Conservation (phyloP, 805 yeast species). For the Candida michaelii region DNA sequence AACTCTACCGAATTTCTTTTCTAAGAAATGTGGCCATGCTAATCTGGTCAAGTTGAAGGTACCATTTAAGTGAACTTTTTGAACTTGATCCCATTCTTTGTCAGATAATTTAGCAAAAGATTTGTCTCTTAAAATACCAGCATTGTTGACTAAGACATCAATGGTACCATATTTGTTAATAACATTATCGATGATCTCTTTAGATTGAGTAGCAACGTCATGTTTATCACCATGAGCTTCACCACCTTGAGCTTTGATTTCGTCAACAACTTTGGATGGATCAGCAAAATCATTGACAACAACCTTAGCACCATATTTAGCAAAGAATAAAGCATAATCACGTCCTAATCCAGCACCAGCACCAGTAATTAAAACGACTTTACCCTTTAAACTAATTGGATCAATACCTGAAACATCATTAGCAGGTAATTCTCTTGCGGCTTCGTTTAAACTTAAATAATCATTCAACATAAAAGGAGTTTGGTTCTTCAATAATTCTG, state of each 20-base stretch:
- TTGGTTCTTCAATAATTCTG: slow-evolving; percentile 48
- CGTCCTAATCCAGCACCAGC: slow-evolving; percentile 94
- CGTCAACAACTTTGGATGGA: slow-evolving; percentile 71
- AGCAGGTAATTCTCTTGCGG: slow-evolving; percentile 49
- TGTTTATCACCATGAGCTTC: slow-evolving; percentile 80
- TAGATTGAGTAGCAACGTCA: slow-evolving; percentile 76
- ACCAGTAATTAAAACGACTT: slow-evolving; percentile 91
- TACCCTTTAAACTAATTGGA: slow-evolving; percentile 63
- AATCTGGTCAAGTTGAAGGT: slow-evolving; percentile 79
- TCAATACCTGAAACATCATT: slow-evolving; percentile 46
- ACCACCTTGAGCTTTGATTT: slow-evolving; percentile 71
- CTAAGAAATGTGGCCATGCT: slow-evolving; percentile 86
- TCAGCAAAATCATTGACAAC: slow-evolving; percentile 88
- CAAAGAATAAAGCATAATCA: slow-evolving; percentile 82
- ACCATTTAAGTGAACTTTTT: slow-evolving; percentile 79
- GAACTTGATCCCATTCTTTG: slow-evolving; percentile 77
- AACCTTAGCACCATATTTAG: slow-evolving; percentile 90
- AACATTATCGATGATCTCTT: slow-evolving; percentile 74
- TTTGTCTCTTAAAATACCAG: slow-evolving; percentile 90
- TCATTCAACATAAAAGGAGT: slow-evolving; percentile 76
- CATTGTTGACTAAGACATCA: slow-evolving; percentile 86
- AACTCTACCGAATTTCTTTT: slow-evolving; percentile 78
- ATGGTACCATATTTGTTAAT: slow-evolving; percentile 74
- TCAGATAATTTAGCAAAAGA: slow-evolving; percentile 84
- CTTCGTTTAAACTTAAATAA: slow-evolving; percentile 58